Base-by-base conservation (phyloP, 2,329 filamentous ascomycete genomes). In the Coniella lustricola region DNA sequence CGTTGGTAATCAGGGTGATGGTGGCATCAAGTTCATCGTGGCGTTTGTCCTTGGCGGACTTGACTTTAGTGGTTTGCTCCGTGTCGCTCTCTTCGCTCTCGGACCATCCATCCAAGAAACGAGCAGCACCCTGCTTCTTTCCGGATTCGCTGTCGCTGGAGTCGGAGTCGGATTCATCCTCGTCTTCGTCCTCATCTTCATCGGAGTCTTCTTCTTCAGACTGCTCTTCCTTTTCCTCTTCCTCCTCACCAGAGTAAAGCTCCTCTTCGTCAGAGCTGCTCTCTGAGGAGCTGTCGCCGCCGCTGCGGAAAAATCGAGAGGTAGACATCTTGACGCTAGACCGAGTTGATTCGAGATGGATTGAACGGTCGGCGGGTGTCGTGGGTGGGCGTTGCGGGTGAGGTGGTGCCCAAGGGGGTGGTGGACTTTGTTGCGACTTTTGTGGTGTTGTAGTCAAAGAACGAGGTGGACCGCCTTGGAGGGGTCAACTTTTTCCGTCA, bases 31-130 rank as follows among this genome's bases (percentile, higher is more conserved):
- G 77, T 70, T 97, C 94, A 64, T 96, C 91, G 57, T 89, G 77
- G 54, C 93, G 82, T 80, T 98, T 98, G 75, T 97, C 90, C 73
- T 97, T 97, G 62, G 91, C 90, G 69, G 90, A 96, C 79, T 95
- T 96, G 63, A 97, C 87, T 60, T 93, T 82, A 61, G 85, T 88
- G 56, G 84, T 82, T 57, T 82, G 81, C 56, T 96, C 91, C 56
- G 93, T 88, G 56, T 93, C 90, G 64, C 90, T 90, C 61, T 90
- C 84, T 56, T 90, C 87, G 61, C 84, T 88, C 44, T 93, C 89
- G 51, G 81, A 84, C 12, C 71, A 79, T 32, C 67, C 73, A 46
- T 68, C 80, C 79, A 97, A 82, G 84, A 98, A 98, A 64, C 82
- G 80, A 62, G 76, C 83, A 56, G 86, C 85, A 64, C 90, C 90